Conservation (phyloP, 2,329 filamentous ascomycete genomes). For the Chaetomium globosum region DNA sequence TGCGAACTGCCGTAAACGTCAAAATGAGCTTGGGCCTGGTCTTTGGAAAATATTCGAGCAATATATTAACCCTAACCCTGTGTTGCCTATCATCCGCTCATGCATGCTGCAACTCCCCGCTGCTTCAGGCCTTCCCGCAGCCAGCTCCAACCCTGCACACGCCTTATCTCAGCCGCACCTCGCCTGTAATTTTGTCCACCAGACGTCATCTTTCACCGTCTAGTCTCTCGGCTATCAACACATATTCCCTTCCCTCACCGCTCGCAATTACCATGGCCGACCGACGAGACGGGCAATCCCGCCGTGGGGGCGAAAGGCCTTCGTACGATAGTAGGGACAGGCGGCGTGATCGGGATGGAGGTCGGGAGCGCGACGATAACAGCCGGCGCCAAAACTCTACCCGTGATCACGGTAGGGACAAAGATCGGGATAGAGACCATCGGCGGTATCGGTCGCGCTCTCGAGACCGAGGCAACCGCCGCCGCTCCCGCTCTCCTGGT, state of each 20-base stretch:
- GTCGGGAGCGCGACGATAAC: conserved; percentile 22
- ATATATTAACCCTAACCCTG: background rate
- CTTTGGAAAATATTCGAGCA: background rate
- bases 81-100: background rate
- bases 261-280: conserved; percentile 25
- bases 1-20: background rate
- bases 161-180: conserved; percentile 28
- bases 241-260: background rate
- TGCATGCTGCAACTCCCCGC: background rate
- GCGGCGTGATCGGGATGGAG: conserved; percentile 27
- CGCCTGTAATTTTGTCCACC: conserved; percentile 22
- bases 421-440: conserved; percentile 33
- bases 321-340: conserved; percentile 28
- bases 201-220: conserved; percentile 24
- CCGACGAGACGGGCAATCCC: conserved; percentile 28
- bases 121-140: conserved; percentile 15
- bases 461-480: conserved; percentile 24
- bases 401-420: conserved; percentile 34
- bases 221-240: background rate
- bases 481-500: conserved; percentile 32
- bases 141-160: background rate
- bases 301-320: conserved; percentile 28
- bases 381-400: conserved; percentile 7
- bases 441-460: conserved; percentile 29
- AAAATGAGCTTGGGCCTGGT: background rate